Evolutionary conservation across 129 eudicot species (phyloP), one percentile per base, ranked within the genome.

Genomic region (Rutidosis leptorrhynchoides): DNA sequence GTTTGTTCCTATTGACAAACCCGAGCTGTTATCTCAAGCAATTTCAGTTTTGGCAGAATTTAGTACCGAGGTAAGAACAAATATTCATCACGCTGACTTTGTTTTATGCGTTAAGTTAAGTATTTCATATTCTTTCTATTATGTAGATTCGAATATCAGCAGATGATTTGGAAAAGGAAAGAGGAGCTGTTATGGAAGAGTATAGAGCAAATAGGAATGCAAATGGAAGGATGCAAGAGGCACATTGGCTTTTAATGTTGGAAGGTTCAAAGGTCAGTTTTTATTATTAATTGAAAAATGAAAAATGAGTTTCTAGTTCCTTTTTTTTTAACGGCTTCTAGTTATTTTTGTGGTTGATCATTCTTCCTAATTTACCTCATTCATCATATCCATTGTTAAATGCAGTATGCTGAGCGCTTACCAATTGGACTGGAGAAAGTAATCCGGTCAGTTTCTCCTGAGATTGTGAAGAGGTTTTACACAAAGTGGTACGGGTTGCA

Each of bases 171-270:
- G 94, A 87, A 62, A 91, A 87, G 69, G 97, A 91, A 76, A 87
- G 95, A 78, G 97, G 97, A 10, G 97, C 97, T 46, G 97, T 91
- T 59, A 74, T 91, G 81, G 97, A 91, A 79, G 97, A 91, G 83
- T 84, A 83, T 54, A 84, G 97, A 73, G 90, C 80, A 65, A 85
- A 59, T 66, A 83, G 97, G 53, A 85, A 91, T 65, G 97, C 97
- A 23, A 84, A 73, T 70, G 97, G 97, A 8, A 82, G 97, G 76
- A 84, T 90, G 95, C 93, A 84, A 71, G 97, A 90, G 55, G 91
- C 97, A 46, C 93, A 84, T 71, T 90, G 95, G 95, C 75, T 75
- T 51, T 81, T 84, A 7, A 84, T 90, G 93, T 84, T 91, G 96
- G 90, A 84, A 75, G 96, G 96, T 79, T 91, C 95, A 65, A 84